These are phyloP conservation scores for Stephanodiscus minutulus DNA, from an alignment of 108 stramenopile species.

Conservation along the genomic window DNA sequence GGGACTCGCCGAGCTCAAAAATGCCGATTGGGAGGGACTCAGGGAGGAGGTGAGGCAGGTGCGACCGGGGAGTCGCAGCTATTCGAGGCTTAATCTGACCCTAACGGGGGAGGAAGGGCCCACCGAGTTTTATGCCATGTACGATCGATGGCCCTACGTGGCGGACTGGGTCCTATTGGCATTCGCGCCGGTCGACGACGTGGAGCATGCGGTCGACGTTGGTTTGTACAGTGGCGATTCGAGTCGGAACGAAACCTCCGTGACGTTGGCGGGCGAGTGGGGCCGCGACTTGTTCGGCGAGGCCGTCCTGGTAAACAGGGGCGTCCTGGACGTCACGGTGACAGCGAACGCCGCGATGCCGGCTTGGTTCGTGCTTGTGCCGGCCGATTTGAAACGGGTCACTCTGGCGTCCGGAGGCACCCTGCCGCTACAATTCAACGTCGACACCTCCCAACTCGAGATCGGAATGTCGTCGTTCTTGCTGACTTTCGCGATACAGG, in stretches of 20 bases:
- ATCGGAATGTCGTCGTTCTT: conserved; percentile 10
- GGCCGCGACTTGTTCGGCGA: background rate
- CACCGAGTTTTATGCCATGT: conserved; percentile 28
- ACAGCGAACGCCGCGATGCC: too few species aligned
- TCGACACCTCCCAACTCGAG: background rate
- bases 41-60: background rate
- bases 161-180: conserved; percentile 35
- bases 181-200: conserved; percentile 12
- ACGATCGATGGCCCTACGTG: conserved; percentile 30
- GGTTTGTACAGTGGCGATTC: background rate
- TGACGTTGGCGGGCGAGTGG: conserved; percentile 1
- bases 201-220: conserved; percentile 17
- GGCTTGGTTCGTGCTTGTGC: too few species aligned
- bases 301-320: background rate
- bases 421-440: conserved; percentile 2
- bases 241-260: background rate
- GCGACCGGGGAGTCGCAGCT: conserved; percentile 17
- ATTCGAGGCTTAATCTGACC: conserved; percentile 16
- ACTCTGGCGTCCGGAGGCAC: too few species aligned
- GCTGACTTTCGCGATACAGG: conserved; percentile 14
- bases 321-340: too few species aligned
- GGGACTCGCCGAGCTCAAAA: conserved; percentile 17
- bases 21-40: conserved; percentile 29
- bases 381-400: too few species aligned
- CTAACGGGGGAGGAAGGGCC: conserved; percentile 12